Evolutionary conservation across 2,329 filamentous ascomycete genomes (phyloP), one percentile per base, ranked within the genome.

Genomic region (Aureobasidium sp.): DNA sequence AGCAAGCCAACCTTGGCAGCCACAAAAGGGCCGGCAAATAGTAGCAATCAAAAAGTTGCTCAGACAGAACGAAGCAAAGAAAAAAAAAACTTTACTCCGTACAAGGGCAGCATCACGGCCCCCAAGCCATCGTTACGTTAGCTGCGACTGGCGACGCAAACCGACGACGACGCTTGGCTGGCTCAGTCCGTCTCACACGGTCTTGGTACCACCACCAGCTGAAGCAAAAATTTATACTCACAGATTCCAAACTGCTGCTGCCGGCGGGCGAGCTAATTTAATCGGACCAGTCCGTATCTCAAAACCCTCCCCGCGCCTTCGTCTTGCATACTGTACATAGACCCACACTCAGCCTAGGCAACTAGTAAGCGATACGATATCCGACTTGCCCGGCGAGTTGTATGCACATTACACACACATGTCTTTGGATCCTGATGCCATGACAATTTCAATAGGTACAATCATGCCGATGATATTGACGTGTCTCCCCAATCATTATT

Each of bases 201-300:
- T 14, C 45, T 51, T 51, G 48, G 37, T 40, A 25, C 38, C 38
- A 41, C 48, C 45, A 39, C 32, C 44, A 48, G 21, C 30, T 34
- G n/a, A n/a, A 25, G 45, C 45, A 35, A 34, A 38, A 53, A n/a
- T n/a, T 32, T 44, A 37, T 53, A 53, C 50, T 53, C 39, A 25
- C 29, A n/a, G 25, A 30, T 48, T 24, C 27, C 30, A 53, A 44
- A 53, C 32, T 38, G 40, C 40, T 29, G 41, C 24, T 45, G 39
- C 40, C 32, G 40, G 29, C 42, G 41, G 35, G 53, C 41, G 53
- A 49, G 53, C 53, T 49, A 54, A 49, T 49, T 54, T 47, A 39
- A 54, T 54, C 39, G 52, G 44, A 44, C 52, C 52, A 41, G 40
- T 41, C 19, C 41, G 41, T 53, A 53, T 53, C 34, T 53, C 51